phyloP scores from a whole-genome alignment of 257 asterid genomes.

The Capsicum rhomboideum region DNA sequence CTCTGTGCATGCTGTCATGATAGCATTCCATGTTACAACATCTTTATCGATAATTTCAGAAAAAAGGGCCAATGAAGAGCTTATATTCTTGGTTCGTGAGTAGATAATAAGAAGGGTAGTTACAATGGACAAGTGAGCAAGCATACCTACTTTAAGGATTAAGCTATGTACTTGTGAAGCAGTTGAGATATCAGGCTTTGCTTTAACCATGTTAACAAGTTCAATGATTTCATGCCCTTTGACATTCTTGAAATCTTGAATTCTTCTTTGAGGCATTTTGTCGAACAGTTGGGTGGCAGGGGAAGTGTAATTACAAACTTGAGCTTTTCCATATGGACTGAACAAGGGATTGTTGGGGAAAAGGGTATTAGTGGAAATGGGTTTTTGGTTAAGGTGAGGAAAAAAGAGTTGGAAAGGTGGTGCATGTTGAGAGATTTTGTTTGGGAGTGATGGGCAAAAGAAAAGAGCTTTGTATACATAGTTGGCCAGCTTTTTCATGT shows the following conservation, averaged over 20 bases:
- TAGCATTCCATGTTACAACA: conserved; percentile 55
- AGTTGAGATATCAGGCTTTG: conserved; percentile 8
- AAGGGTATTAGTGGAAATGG: too few relatives aligned
- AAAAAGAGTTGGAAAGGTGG: background rate
- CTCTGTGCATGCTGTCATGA: conserved; percentile 48
- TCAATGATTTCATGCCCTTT: conserved; percentile 25
- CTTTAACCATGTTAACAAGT: conserved; percentile 18
- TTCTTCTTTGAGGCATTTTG: conserved; percentile 27
- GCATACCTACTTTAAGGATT: conserved; percentile 38
- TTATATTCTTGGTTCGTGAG: conserved; percentile 35
- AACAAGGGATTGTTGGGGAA: background rate
- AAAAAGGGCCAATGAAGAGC: conserved; percentile 32
- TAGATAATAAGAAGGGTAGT: conserved; percentile 50
- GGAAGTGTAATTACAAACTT: background rate
- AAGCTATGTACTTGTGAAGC: conserved; percentile 39
- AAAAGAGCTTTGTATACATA: background rate
- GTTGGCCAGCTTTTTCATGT: background rate
- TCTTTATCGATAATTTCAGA: conserved; percentile 36
- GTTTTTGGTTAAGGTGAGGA: background rate
- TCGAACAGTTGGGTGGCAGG: conserved; percentile 22
- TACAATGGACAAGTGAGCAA: conserved; percentile 26
- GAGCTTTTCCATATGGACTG: background rate
- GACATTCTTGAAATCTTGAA: conserved; percentile 3
- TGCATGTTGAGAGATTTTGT: background rate
- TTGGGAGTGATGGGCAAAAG: background rate